Evolutionary conservation across 306 rosid species (phyloP).

Genomic region (Trifolium pratense): DNA sequence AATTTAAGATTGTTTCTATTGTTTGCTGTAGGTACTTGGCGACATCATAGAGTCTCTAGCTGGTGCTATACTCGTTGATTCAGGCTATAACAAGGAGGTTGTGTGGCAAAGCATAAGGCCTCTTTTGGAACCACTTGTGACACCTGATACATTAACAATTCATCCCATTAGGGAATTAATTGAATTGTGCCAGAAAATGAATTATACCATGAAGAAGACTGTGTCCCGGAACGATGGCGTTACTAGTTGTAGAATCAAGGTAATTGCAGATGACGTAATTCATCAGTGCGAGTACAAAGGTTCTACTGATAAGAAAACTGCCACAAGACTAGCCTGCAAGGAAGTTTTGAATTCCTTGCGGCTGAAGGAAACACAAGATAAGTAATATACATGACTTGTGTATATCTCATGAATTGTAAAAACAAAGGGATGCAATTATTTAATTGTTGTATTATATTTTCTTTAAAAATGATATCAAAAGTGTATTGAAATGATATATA

Average conservation of each 20-base stretch:
- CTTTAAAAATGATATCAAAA: no score
- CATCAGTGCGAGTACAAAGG: constrained; percentile 34
- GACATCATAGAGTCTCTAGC: constrained; percentile 85
- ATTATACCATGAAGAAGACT: constrained; percentile 34
- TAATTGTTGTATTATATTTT: background rate
- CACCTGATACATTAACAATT: constrained; percentile 58
- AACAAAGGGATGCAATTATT: background rate
- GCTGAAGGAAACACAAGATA: constrained; percentile 33
- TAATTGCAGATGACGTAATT: constrained; percentile 52
- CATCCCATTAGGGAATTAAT: constrained; percentile 64
- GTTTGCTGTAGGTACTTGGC: constrained; percentile 66
- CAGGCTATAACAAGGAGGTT: constrained; percentile 55
- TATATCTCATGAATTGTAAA: constrained; percentile 19
- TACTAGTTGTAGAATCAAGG: constrained; percentile 46
- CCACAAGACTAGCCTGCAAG: constrained; percentile 55
- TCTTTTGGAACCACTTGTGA: constrained; percentile 71
- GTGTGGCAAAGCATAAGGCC: constrained; percentile 68
- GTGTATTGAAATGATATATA: no score
- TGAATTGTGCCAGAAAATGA: constrained; percentile 51
- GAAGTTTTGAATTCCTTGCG: constrained; percentile 59
- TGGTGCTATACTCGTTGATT: constrained; percentile 80
- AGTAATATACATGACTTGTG: constrained; percentile 21
- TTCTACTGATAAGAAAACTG: constrained; percentile 41
- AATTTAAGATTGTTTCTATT: background rate
- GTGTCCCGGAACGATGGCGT: constrained; percentile 22